Conservation (phyloP, 257 asterid genomes). For the Gentiana macrophylla region DNA sequence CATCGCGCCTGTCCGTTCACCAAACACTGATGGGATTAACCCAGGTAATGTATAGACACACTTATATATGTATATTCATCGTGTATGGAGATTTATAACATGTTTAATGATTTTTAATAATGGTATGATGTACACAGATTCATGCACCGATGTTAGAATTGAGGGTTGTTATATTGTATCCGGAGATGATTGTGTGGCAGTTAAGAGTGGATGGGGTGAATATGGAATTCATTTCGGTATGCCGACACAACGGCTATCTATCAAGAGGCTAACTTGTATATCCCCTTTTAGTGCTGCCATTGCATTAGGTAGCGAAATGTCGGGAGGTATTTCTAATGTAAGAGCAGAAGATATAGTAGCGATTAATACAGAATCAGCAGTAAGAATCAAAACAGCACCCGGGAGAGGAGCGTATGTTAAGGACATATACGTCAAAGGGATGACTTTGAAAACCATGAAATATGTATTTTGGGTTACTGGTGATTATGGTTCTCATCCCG, state of each 20-base stretch:
- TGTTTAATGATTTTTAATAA: background rate
- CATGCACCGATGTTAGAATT: slow-evolving; percentile 68
- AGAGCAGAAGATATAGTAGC: slow-evolving; percentile 74
- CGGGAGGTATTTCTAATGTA: slow-evolving; percentile 85
- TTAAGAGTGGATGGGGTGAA: slow-evolving; percentile 97
- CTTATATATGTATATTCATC: too few relatives aligned
- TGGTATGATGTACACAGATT: slow-evolving; percentile 33
- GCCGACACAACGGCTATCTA: slow-evolving; percentile 83
- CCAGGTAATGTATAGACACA: slow-evolving; percentile 33
- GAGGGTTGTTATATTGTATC: slow-evolving; percentile 93
- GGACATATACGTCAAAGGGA: slow-evolving; percentile 57
- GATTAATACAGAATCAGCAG: slow-evolving; percentile 58
- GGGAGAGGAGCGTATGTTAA: slow-evolving; percentile 94
- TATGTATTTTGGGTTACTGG: slow-evolving; percentile 98
- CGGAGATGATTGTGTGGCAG: slow-evolving; percentile 94
- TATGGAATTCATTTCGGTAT: slow-evolving; percentile 84
- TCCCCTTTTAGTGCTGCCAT: slow-evolving; percentile 83
- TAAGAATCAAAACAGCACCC: slow-evolving; percentile 37
- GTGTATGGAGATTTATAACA: too few relatives aligned
- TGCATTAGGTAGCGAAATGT: slow-evolving; percentile 97
- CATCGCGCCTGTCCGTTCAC: slow-evolving; percentile 63
- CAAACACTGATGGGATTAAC: slow-evolving; percentile 90
- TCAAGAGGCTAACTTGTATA: slow-evolving; percentile 73
- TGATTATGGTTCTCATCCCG: slow-evolving; percentile 84
- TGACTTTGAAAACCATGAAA: slow-evolving; percentile 86